phyloP scores from a whole-genome alignment of 2,329 filamentous ascomycete species.

The Aspergillus aculeatinus region DNA sequence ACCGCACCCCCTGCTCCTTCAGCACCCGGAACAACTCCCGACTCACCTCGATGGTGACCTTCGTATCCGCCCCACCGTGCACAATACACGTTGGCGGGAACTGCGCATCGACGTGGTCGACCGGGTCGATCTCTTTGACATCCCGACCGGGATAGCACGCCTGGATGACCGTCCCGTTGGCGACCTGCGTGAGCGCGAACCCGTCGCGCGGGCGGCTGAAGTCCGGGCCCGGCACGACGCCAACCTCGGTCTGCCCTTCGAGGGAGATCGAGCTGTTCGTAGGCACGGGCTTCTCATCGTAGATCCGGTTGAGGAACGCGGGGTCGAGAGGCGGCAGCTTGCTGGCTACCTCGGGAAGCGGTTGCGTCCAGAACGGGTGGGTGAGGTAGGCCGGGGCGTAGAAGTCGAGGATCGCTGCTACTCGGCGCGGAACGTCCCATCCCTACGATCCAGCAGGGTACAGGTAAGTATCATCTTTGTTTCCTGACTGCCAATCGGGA shows the following conservation, averaged over 20 bases:
- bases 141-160: constrained; percentile 32
- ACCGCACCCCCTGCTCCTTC: constrained; percentile 30
- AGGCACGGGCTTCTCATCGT: constrained; percentile 38
- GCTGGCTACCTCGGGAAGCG: constrained; percentile 31
- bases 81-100: constrained; percentile 47
- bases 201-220: constrained; percentile 41
- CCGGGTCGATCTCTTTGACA: constrained; percentile 32
- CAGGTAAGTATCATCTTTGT: neutral
- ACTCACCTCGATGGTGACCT: constrained; percentile 43
- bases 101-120: constrained; percentile 28
- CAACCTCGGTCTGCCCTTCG: constrained; percentile 37
- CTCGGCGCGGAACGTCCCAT: constrained; percentile 37
- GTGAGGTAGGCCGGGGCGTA: constrained; percentile 46
- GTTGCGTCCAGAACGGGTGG: constrained; percentile 38
- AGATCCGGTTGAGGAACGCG: constrained; percentile 38
- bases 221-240: constrained; percentile 30
- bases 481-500: too few relatives aligned
- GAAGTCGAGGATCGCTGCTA: constrained; percentile 43
- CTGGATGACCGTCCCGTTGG: constrained; percentile 39
- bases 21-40: constrained; percentile 29
- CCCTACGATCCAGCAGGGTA: constrained; percentile 26
- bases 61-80: constrained; percentile 41
- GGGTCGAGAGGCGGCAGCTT: constrained; percentile 28
- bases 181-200: constrained; percentile 46
- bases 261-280: constrained; percentile 43